These are phyloP conservation scores for Viola odorata DNA, from an alignment of 345 rosid genomes.

Conservation along the genomic window DNA sequence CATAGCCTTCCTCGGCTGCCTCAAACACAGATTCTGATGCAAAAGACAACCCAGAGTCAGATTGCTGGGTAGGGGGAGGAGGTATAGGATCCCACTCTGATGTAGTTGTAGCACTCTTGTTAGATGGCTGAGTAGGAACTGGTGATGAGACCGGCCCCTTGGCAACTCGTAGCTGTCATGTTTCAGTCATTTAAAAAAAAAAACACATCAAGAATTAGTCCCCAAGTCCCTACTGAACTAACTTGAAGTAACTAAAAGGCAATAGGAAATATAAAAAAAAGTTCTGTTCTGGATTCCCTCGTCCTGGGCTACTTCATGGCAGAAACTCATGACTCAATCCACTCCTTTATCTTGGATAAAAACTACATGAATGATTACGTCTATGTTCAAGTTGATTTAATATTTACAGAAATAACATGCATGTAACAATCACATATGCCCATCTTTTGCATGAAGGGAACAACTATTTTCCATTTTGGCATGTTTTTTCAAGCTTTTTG, in stretches of 20 bases:
- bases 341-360: no score
- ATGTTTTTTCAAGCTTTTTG: no score
- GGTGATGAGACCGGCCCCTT: constrained; percentile 48
- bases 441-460: no score
- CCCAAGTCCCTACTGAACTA: constrained; percentile 2
- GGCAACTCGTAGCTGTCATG: constrained; percentile 56
- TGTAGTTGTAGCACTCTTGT: constrained; percentile 33
- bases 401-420: no score
- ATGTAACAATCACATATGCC: no score
- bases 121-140: constrained; percentile 46
- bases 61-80: constrained; percentile 46
- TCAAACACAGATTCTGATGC: constrained; percentile 34
- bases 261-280: not conserved
- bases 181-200: constrained; percentile 12
- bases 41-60: constrained; percentile 37
- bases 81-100: constrained; percentile 61
- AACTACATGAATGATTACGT: no score
- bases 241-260: constrained; percentile 1
- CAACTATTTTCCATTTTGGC: no score
- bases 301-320: no score
- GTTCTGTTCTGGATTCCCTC: no score
- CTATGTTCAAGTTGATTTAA: no score
- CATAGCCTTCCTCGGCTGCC: constrained; percentile 30
- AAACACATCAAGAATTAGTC: constrained; percentile 9
- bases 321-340: no score